Percentiles rank a stretch among this genome's conserved stretches.
Evolutionary conservation across 2,329 filamentous ascomycete genomes (phyloP).

Genomic region (Triangularia setosa): DNA sequence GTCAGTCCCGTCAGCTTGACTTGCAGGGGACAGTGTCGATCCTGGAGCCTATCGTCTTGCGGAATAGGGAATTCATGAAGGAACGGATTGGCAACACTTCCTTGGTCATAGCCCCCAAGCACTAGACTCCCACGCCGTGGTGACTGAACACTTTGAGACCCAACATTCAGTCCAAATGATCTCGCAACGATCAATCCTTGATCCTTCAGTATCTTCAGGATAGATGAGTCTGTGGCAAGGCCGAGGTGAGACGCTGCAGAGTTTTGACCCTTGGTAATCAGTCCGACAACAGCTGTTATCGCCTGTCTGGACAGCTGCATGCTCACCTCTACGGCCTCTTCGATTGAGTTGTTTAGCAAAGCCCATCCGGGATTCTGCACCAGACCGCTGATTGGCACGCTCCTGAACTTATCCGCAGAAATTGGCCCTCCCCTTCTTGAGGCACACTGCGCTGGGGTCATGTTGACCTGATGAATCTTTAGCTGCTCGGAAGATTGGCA

Average conservation of each 20-base stretch:
- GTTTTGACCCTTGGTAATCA: slow-evolving; percentile 13
- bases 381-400: neutral
- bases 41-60: neutral
- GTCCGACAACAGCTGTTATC: slow-evolving; percentile 3
- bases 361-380: slow-evolving; percentile 12
- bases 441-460: slow-evolving; percentile 8
- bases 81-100: slow-evolving; percentile 7
- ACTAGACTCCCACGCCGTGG: slow-evolving; percentile 15
- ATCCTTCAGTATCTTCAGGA: slow-evolving; percentile 9
- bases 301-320: slow-evolving; percentile 3
- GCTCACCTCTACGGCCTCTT: slow-evolving; percentile 2
- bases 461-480: neutral
- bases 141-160: slow-evolving; percentile 14
- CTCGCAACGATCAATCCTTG: slow-evolving; percentile 8
- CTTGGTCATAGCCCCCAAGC: slow-evolving; percentile 14
- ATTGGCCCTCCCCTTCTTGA: slow-evolving; percentile 15
- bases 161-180: slow-evolving; percentile 18
- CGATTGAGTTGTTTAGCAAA: slow-evolving; percentile 4
- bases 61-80: slow-evolving; percentile 1
- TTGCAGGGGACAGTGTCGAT: slow-evolving; percentile 6
- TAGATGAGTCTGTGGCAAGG: slow-evolving; percentile 4
- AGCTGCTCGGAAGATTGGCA: slow-evolving; percentile 10
- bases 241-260: slow-evolving; percentile 16
- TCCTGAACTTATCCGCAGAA: neutral
- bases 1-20: neutral